Conservation (phyloP, 2,329 filamentous ascomycete species). For the Arthrobotrys sinensis region DNA sequence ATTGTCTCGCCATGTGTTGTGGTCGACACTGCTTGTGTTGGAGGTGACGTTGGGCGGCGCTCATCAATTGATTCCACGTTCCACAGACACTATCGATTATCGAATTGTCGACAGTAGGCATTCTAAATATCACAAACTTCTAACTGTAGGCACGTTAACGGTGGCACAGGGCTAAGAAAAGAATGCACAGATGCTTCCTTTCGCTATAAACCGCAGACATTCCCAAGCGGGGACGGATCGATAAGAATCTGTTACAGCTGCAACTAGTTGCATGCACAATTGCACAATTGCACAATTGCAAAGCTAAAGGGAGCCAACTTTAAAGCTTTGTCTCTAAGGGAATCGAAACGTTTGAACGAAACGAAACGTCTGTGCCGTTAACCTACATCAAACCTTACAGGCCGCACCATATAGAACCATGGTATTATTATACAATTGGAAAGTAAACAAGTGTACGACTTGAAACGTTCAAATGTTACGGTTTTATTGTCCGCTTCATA, state of each 20-base stretch:
- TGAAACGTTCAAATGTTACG: slow-evolving; percentile 8
- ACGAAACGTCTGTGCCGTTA: slow-evolving; percentile 14
- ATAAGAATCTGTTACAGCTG: too few species aligned
- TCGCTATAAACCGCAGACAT: too few species aligned
- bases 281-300: too few species aligned
- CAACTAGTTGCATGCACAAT: too few species aligned
- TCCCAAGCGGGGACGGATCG: too few species aligned
- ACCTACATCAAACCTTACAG: not conserved
- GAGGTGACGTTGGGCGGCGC: slow-evolving; percentile 16
- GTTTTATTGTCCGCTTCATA: not conserved
- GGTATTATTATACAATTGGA: not conserved
- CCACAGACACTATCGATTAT: not conserved
- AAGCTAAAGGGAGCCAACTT: not conserved
- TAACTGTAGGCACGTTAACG: too few species aligned
- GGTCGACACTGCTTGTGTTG: slow-evolving; percentile 28
- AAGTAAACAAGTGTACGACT: not conserved
- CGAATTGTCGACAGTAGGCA: too few species aligned
- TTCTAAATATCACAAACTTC: too few species aligned
- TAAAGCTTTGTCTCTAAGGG: not conserved
- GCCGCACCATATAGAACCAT: not conserved
- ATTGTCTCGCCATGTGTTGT: slow-evolving; percentile 11
- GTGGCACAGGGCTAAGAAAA: too few species aligned
- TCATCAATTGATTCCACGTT: not conserved
- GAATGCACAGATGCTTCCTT: too few species aligned
- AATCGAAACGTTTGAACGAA: not conserved